Evolutionary conservation across 2,329 filamentous ascomycete species (phyloP), one percentile per base, ranked within the genome.

Genomic region (Cladosporium sp.): DNA sequence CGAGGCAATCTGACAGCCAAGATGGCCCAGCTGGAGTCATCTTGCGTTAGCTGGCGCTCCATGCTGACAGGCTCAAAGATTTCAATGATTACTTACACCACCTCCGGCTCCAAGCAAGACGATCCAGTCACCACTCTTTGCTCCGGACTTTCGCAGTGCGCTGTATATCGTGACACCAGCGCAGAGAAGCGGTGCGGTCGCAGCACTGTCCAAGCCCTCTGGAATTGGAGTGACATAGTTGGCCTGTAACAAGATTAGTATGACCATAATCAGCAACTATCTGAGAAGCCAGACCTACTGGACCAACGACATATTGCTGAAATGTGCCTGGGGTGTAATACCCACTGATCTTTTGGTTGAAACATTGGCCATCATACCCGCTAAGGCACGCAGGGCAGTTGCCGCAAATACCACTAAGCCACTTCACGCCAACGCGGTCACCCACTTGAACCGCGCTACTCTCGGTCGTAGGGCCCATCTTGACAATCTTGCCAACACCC

Each of bases 271-370:
- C n/a, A n/a, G n/a, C n/a, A n/a, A n/a, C n/a, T n/a, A n/a, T n/a
- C n/a, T n/a, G n/a, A n/a, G n/a, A n/a, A n/a, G n/a, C n/a, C n/a
- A n/a, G n/a, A n/a, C n/a, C n/a, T n/a, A n/a, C n/a, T 7, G 82
- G 80, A 0, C 75, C 78, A 15, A 84, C 62, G 18, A 77, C 77
- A 60, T 86, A 87, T 67, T 86, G 82, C 62, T 86, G 83, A 63
- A 86, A 86, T n/a, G 83, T 87, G 32, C 84, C 84, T 0, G 83
- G 83, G 1, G 77, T 80, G 63, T 80, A 84, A 68, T 85, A 86
- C 4, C 84, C 84, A 0, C 78, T 82, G 41, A 86, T 59, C 60
- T 78, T 79, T 52, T 74, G 71, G 36, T 78, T 76, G 55, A 72
- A 69, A 65, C 80, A 83, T 29, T 74, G 66, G 7, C 74, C 78